phyloP scores from a whole-genome alignment of 129 eudicot genomes.

The Smallanthus sonchifolius region DNA sequence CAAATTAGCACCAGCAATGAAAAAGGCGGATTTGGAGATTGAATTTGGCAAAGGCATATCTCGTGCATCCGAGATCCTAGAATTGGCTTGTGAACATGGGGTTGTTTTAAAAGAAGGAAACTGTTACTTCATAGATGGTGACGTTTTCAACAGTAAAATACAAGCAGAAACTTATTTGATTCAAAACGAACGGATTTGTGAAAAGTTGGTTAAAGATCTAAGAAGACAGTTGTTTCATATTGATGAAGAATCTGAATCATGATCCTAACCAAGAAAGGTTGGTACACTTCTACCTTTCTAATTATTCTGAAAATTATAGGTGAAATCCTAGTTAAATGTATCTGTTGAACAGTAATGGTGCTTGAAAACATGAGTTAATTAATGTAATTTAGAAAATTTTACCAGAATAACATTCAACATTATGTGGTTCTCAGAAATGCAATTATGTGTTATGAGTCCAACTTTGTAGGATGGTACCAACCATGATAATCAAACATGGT shows the following conservation, averaged over 20 bases:
- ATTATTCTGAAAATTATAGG: background rate
- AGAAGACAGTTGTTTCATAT: constrained; percentile 59
- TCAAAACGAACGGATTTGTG: constrained; percentile 42
- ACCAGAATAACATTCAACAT: too few species aligned
- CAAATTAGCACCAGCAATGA: constrained; percentile 79
- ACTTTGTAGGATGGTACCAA: background rate
- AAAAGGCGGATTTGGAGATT: constrained; percentile 65
- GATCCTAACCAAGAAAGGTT: constrained; percentile 11
- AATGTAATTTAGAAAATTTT: background rate
- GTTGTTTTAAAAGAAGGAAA: constrained; percentile 54
- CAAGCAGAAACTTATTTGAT: constrained; percentile 62
- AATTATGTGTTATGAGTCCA: background rate
- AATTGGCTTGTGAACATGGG: constrained; percentile 79
- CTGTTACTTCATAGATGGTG: constrained; percentile 55
- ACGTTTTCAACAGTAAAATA: constrained; percentile 37
- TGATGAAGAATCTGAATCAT: constrained; percentile 29
- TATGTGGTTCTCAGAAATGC: too few species aligned
- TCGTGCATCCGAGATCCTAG: constrained; percentile 66
- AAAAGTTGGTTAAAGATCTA: constrained; percentile 43
- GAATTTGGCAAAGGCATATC: constrained; percentile 75
- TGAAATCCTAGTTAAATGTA: constrained; percentile 10
- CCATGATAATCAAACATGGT: background rate
- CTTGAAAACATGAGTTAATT: background rate
- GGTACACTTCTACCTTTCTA: background rate
- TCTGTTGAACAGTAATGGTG: background rate